phyloP scores from a whole-genome alignment of 2,329 filamentous ascomycete species.

The Orbilia javanica region DNA sequence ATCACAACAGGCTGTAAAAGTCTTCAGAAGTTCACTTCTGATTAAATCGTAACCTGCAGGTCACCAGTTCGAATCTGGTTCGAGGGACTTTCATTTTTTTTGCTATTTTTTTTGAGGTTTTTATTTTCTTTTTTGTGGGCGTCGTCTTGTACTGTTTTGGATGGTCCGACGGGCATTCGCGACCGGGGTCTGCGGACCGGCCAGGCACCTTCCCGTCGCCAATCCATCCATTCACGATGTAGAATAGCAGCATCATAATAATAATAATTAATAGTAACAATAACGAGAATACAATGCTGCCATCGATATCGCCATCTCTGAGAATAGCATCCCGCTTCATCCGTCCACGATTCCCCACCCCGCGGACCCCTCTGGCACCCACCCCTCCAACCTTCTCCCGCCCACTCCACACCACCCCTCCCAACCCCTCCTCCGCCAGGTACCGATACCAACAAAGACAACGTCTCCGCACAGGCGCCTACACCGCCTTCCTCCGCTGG shows the following conservation, averaged over 20 bases:
- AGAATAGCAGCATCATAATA: too few relatives aligned
- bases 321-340: constrained; percentile 5
- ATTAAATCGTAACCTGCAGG: constrained; percentile 58
- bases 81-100: constrained; percentile 54
- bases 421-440: not conserved
- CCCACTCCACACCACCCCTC: constrained; percentile 34
- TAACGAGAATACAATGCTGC: constrained; percentile 6
- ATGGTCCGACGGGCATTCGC: not conserved
- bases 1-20: constrained; percentile 59
- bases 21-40: constrained; percentile 46
- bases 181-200: not conserved
- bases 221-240: not conserved
- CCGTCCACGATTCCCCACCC: not conserved
- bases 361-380: not conserved
- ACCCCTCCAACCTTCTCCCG: constrained; percentile 6
- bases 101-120: constrained; percentile 3
- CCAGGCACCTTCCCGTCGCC: not conserved
- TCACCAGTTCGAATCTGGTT: constrained; percentile 59
- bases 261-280: too few relatives aligned
- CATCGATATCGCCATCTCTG: not conserved
- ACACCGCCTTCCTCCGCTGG: constrained; percentile 37
- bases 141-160: not conserved
- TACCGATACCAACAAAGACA: constrained; percentile 44
- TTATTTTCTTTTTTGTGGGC: constrained; percentile 5
- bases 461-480: constrained; percentile 22